Evolutionary conservation across 192 early-diverging fungal species (phyloP), one percentile per base, ranked within the genome.

Genomic region (Coemansia sp.): DNA sequence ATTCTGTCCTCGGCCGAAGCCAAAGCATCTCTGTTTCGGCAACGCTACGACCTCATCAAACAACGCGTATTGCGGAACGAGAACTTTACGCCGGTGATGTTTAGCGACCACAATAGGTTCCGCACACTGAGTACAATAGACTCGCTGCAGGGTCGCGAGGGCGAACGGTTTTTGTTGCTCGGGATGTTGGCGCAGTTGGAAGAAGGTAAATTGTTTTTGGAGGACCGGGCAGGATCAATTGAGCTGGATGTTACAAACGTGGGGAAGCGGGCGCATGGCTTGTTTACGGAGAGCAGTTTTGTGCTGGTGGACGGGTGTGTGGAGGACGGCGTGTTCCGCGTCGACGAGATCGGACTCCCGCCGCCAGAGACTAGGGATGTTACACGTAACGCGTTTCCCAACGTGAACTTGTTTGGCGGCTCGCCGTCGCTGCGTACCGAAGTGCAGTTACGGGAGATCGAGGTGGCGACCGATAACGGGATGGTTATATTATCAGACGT

Each of bases 401-500:
- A 71, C 47, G 41, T 67, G 59, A 77, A 80, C 45, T 51, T 81
- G 5, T 83, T 83, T 64, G 82, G 82, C 19, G 82, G 77, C 14
- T 62, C 49, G 39, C 62, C 62, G 24, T 64, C 62, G 26, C 57
- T 79, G 35, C 68, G 71, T 18, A 80, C 77, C 0, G 57, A 66
- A 11, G 20, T 64, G 18, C 77, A 78, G 78, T 24, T 88, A 80
- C 65, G 76, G 65, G 68, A 82, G 71, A 55, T 75, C 72, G 43
- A 86, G 84, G 61, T 89, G 78, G 75, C 79, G 49, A 65, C 57
- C 67, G 62, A 83, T 49, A 83, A 87, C 18, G 87, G 83, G 12
- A 88, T 98, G 51, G 86, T 94, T 0, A 78, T 94, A 12, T 53
- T 98, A 37, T 92, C 93, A 1, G 93, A 98, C 65, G 84, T 98